Evolutionary conservation across 2,329 filamentous ascomycete species (phyloP).

Genomic region (Chalara sp.): DNA sequence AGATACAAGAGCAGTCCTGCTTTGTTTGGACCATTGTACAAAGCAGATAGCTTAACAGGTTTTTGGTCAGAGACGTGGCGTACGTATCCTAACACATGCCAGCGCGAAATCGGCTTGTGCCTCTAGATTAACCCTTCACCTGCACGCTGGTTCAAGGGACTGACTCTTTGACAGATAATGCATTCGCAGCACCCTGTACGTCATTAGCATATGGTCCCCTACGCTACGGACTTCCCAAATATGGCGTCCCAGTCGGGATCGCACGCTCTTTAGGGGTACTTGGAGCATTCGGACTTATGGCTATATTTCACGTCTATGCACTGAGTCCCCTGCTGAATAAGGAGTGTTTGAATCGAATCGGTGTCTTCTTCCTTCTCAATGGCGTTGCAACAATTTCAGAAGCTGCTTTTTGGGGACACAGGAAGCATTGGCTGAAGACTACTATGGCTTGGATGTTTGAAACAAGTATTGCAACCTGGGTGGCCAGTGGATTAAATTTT

Average conservation of each 20-base stretch:
- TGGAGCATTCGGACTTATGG: conserved; percentile 33
- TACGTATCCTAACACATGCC: no score
- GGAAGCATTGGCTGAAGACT: conserved; percentile 26
- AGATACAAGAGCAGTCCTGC: conserved; percentile 31
- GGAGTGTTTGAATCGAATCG: conserved; percentile 28
- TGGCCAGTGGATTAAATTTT: conserved; percentile 26
- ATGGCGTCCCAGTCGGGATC: conserved; percentile 25
- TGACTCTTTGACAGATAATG: conserved; percentile 22
- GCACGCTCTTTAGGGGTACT: conserved; percentile 30
- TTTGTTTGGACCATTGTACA: conserved; percentile 34
- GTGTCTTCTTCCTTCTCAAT: conserved; percentile 33
- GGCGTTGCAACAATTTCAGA: conserved; percentile 30
- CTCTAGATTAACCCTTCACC: no score
- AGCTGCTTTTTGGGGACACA: conserved; percentile 29
- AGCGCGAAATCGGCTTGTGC: no score
- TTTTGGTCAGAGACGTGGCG: conserved; percentile 36
- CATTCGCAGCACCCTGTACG: conserved; percentile 32
- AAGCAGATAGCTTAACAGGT: conserved; percentile 28
- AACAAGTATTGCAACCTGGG: conserved; percentile 28
- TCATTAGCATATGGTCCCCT: conserved; percentile 32
- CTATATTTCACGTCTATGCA: conserved; percentile 32
- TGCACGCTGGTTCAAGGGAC: no score
- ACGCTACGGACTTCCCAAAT: conserved; percentile 24
- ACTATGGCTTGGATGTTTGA: conserved; percentile 29
- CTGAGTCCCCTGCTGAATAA: conserved; percentile 28